Base-by-base conservation (phyloP, 495 filamentous ascomycete genomes). In the Daldinia concentrica region DNA sequence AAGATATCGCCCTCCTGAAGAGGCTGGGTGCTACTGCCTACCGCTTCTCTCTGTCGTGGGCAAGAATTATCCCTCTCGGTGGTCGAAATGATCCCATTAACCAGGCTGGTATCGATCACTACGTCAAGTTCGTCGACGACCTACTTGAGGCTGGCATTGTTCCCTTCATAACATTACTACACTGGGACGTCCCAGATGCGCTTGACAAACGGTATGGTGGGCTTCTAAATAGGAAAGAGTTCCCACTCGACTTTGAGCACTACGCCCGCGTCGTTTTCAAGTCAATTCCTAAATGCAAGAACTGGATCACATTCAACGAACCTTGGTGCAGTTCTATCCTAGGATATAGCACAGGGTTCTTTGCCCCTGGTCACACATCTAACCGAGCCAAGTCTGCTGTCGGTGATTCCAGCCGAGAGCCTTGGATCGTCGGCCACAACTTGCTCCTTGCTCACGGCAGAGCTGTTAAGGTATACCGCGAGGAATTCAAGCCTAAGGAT, bases 11-110 rank as follows among this genome's bases (percentile, higher is more conserved):
- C 8, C 84, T 93, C 39, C 79, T 93, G 72, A 92, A 92, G 78
- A 77, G 81, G 45, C 85, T 87, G 34, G 86, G 87, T 50, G 88
- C 90, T 57, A 84, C 83, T 64, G 84, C 86, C 32, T 93, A 93
- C 79, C 89, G 90, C 65, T 94, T 94, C 79, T 93, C 91, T 30
- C 79, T 93, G 58, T 90, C 90, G 45, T 93, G 91, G 91, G 88
- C 83, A 27, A 87, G 91, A 48, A 86, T 93, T 68, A 91, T 93
- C 68, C 90, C 91, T 24, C 78, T 88, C 54, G 87, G 88, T 59
- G 86, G 87, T 50, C 86, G 87, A 65, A 86, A 86, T 70, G 87
- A 89, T 70, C 86, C 86, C 37, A 76, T 89, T 76, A 90, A 89
- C 78, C 85, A 86, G 71, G 81, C 80, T 37, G 87, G 87, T 30